A percentile compares a stretch with the other conserved stretches of the same genome.
phyloP scores from a whole-genome alignment of 495 filamentous ascomycete genomes.

The Parathielavia appendiculata region DNA sequence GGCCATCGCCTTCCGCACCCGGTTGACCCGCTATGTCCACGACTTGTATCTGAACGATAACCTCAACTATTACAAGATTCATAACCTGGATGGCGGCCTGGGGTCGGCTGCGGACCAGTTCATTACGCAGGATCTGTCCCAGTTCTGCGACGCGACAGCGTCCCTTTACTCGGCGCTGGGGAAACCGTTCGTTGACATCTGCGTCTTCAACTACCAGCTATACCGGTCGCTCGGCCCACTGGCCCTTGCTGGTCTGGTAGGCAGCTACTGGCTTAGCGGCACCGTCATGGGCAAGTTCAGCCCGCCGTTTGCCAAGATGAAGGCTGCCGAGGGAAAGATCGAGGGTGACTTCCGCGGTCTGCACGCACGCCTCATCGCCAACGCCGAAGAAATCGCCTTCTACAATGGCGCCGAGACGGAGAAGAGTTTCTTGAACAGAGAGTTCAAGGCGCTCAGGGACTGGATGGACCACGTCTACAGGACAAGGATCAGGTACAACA shows the following conservation, averaged over 20 bases:
- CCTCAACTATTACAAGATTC: conserved; percentile 92
- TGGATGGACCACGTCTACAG: conserved; percentile 98
- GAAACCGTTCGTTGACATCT: conserved; percentile 91
- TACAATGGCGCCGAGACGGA: conserved; percentile 95
- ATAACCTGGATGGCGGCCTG: conserved; percentile 89
- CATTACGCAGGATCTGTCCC: conserved; percentile 93
- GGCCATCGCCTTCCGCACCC: conserved; percentile 95
- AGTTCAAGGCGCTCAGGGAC: conserved; percentile 82
- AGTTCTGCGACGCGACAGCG: conserved; percentile 92
- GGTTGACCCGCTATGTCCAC: conserved; percentile 94
- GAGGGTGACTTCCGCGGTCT: conserved; percentile 91
- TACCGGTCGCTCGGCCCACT: conserved; percentile 88
- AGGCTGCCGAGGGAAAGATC: conserved; percentile 85
- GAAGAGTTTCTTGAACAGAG: conserved; percentile 77
- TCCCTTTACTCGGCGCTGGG: conserved; percentile 91
- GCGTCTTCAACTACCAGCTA: conserved; percentile 95
- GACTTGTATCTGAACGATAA: conserved; percentile 93
- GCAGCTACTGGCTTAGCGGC: conserved; percentile 89
- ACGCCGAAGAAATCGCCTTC: conserved; percentile 98
- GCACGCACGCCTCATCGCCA: conserved; percentile 87
- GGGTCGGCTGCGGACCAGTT: conserved; percentile 92
- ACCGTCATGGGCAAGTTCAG: conserved; percentile 80
- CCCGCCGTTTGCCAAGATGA: conserved; percentile 92
- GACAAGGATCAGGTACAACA: conserved; percentile 95
- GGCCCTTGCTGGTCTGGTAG: conserved; percentile 75